A percentile compares a stretch with the other conserved stretches of the same genome.
Evolutionary conservation across 225 moss, liverwort and hornwort genomes (phyloP).

Genomic region (Ulota crispa): DNA sequence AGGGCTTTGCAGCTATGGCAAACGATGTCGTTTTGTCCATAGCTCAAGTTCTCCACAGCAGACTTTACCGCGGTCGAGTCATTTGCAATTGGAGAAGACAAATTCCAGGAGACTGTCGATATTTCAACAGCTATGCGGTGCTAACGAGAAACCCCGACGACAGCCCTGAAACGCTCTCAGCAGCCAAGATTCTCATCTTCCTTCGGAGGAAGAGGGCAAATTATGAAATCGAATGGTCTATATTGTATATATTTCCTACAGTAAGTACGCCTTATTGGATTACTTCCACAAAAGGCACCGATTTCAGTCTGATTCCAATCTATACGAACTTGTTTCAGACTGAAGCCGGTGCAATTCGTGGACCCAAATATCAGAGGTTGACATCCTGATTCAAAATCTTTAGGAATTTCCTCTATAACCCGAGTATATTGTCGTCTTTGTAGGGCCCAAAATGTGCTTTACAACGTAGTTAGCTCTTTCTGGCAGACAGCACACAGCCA

Average conservation of each 20-base stretch:
- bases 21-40: conserved; percentile 65
- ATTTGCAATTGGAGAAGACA: conserved; percentile 30
- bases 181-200: not conserved
- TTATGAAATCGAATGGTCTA: conserved; percentile 24
- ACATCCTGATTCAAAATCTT: conserved; percentile 19
- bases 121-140: conserved; percentile 49
- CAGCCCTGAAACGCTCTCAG: conserved; percentile 36
- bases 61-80: conserved; percentile 17
- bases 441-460: conserved; percentile 17
- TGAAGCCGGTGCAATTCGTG: conserved; percentile 41
- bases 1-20: conserved; percentile 63
- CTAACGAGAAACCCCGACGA: conserved; percentile 35
- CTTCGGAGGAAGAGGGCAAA: not conserved
- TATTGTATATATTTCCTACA: conserved; percentile 34
- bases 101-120: conserved; percentile 52
- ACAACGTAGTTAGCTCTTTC: not conserved
- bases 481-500: conserved; percentile 1
- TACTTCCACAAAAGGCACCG: conserved; percentile 38
- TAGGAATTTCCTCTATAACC: conserved; percentile 22
- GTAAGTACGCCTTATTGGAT: conserved; percentile 12
- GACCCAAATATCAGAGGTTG: conserved; percentile 18
- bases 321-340: conserved; percentile 30
- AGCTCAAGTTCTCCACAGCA: conserved; percentile 28
- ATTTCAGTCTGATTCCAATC: conserved; percentile 31
- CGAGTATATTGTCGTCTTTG: conserved; percentile 19